Conservation (phyloP, 495 filamentous ascomycete genomes). For the Amniculicola lignicola region DNA sequence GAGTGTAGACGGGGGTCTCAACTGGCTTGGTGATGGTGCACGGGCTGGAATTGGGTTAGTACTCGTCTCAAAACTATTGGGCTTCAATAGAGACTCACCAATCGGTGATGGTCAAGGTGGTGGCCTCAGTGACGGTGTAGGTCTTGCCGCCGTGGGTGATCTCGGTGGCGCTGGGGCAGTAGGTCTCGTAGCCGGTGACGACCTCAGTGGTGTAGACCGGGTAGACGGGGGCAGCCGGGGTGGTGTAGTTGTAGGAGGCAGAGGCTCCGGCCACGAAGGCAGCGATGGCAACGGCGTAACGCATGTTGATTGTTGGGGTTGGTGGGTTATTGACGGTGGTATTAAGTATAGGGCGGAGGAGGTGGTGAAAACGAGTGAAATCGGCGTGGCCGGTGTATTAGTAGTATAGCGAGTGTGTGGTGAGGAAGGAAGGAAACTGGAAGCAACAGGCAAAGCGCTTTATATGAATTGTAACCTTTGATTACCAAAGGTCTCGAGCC, state of each 20-base stretch:
- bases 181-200: slow-evolving; percentile 69
- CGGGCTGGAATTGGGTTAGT: no score
- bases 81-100: no score
- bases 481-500: slow-evolving; percentile 12
- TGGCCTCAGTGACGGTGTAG: slow-evolving; percentile 77
- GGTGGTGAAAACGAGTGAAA: slow-evolving; percentile 39
- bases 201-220: slow-evolving; percentile 26
- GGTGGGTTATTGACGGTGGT: slow-evolving; percentile 30
- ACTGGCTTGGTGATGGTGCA: slow-evolving; percentile 74
- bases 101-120: slow-evolving; percentile 75
- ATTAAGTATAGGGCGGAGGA: slow-evolving; percentile 33
- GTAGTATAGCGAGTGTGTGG: slow-evolving; percentile 32
- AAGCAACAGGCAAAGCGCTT: slow-evolving; percentile 16
- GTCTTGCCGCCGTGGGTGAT: slow-evolving; percentile 67
- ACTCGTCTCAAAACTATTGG: no score
- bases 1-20: slow-evolving; percentile 47
- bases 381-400: slow-evolving; percentile 39
- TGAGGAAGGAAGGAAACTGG: slow-evolving; percentile 23
- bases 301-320: slow-evolving; percentile 66
- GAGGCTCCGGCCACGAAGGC: slow-evolving; percentile 58
- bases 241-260: slow-evolving; percentile 43
- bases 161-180: slow-evolving; percentile 74
- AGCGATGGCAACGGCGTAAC: slow-evolving; percentile 70
- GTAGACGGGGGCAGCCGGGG: slow-evolving; percentile 1
- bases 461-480: slow-evolving; percentile 25